Base-by-base conservation (phyloP, 2,329 filamentous ascomycete species). In the Aspergillus amoenus region DNA sequence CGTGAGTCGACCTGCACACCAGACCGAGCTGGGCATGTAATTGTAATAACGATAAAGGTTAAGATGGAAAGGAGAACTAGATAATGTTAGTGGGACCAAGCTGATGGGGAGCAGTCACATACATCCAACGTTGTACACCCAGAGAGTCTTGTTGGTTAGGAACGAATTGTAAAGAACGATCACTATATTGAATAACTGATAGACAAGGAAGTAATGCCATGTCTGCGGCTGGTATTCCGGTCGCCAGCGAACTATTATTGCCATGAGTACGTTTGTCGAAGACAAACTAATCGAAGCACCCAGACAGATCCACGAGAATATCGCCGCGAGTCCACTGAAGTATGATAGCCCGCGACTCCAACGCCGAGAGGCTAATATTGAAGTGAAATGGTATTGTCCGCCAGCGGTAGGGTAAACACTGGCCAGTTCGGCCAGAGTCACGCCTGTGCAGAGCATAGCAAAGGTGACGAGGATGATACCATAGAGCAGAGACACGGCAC, bases 321-420 rank as follows among this genome's bases (percentile, higher is more conserved):
- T 60, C 1, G 63, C 63, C 7, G 64, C 63, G 8, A 66, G 58
- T 5, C 64, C 64, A 41, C 60, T 64, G 8, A 57, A 58, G 46
- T 66, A 66, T 11, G 64, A 66, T 24, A 68, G 51, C 8, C 56
- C 40, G 6, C 65, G 64, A 34, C 63, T 66, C 61, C 60, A 68
- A 24, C 61, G 64, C 11, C 55, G 59, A 15, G 66, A 62, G 60
- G 51, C 51, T 21, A 53, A 24, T 12, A 53, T 45, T 3, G 51
- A 53, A 5, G 51, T 47, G n/a, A 45, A 53, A n/a, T 53, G 51
- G 22, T 53, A 53, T 24, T 53, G 51, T 21, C 51, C 51, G 12
- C 51, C 51, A 13, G 51, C 43, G 9, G 51, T 53, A 32, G 51
- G 51, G 18, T 53, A 53, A 34, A 47, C 51, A 21, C 42, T 46